phyloP scores from a whole-genome alignment of 192 early-diverging fungal genomes.

The Coemansia umbellata region DNA sequence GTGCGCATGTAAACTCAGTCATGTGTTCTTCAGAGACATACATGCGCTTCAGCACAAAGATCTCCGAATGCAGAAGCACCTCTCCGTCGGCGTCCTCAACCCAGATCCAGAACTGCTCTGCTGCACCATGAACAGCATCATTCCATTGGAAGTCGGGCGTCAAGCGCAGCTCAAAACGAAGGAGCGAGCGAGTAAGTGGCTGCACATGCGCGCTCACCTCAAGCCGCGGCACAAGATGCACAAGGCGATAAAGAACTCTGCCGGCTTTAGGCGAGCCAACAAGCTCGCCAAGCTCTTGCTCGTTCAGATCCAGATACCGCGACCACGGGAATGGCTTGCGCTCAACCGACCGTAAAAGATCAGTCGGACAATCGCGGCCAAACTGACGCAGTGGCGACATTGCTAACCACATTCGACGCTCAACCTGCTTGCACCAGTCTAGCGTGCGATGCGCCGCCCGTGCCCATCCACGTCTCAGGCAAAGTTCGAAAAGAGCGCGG shows the following conservation, averaged over 20 bases:
- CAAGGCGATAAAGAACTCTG: constrained; percentile 79
- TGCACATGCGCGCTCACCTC: constrained; percentile 85
- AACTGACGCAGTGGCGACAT: constrained; percentile 97
- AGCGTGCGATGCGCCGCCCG: constrained; percentile 83
- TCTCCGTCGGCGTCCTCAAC: constrained; percentile 95
- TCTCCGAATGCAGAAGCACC: constrained; percentile 82
- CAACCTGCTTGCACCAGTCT: constrained; percentile 97
- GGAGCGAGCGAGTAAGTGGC: constrained; percentile 86
- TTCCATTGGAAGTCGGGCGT: constrained; percentile 95
- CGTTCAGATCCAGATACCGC: constrained; percentile 87
- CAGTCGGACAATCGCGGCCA: constrained; percentile 59
- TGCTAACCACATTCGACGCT: constrained; percentile 86
- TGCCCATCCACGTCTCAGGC: constrained; percentile 90
- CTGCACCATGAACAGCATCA: constrained; percentile 78
- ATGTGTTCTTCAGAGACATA: constrained; percentile 83
- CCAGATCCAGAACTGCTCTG: constrained; percentile 90
- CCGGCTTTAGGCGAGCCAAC: constrained; percentile 84
- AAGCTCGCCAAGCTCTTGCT: constrained; percentile 92
- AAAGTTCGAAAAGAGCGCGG: constrained; percentile 96
- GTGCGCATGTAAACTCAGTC: constrained; percentile 84
- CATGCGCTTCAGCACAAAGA: constrained; percentile 82
- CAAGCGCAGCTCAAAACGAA: constrained; percentile 87
- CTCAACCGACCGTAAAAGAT: constrained; percentile 85
- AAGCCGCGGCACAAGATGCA: constrained; percentile 94
- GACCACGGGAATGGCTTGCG: constrained; percentile 93